Conservation (phyloP, 2,329 filamentous ascomycete genomes). For the Sclerotinia minor region DNA sequence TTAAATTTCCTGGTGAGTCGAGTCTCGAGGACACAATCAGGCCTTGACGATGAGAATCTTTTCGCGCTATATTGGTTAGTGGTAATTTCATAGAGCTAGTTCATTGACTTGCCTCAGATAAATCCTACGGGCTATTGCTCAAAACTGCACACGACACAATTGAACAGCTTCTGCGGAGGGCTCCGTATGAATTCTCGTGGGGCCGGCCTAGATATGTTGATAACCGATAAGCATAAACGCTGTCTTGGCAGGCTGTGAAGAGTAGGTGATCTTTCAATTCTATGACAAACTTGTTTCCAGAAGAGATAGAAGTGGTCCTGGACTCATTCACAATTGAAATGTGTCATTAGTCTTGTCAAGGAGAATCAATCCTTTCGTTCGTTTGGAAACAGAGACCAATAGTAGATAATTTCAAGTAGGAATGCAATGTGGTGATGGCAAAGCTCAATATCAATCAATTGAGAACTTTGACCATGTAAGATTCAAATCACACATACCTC, state of each 20-base stretch:
- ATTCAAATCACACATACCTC: background rate
- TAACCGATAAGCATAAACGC: conserved; percentile 14
- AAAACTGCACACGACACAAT: background rate
- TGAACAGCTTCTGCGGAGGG: conserved; percentile 19
- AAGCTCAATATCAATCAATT: background rate
- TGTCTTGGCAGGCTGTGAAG: conserved; percentile 20
- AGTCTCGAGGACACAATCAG: conserved; percentile 3
- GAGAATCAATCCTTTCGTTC: background rate
- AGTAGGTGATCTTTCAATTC: conserved; percentile 12
- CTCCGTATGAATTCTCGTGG: conserved; percentile 17
- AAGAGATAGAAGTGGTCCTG: background rate
- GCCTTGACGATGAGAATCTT: conserved; percentile 16
- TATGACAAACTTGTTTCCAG: conserved; percentile 13
- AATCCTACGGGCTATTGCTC: conserved; percentile 1
- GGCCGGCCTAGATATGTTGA: conserved; percentile 20
- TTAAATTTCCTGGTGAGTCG: background rate
- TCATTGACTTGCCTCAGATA: conserved; percentile 18
- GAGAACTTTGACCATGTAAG: background rate
- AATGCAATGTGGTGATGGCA: background rate
- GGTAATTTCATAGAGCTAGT: background rate
- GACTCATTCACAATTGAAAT: background rate
- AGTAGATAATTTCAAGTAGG: background rate
- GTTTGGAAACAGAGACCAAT: background rate
- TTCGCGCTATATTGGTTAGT: conserved; percentile 4
- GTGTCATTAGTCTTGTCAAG: background rate